phyloP scores from a whole-genome alignment of 1,139 yeast species.

The Kodamaea sp. region DNA sequence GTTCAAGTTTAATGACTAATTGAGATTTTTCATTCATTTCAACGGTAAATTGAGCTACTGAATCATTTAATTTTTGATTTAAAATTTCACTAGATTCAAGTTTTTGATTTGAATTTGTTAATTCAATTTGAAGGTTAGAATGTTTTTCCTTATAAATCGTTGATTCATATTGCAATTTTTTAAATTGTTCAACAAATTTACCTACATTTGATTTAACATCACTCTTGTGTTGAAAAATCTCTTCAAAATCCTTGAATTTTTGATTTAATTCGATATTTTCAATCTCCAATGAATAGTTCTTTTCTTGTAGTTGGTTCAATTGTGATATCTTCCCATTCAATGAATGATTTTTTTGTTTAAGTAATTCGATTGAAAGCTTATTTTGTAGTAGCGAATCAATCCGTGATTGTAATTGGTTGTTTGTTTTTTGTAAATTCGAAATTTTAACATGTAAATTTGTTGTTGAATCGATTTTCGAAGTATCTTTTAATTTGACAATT shows the following conservation, averaged over 20 bases:
- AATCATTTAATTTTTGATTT: too few species aligned
- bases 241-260: constrained; percentile 31
- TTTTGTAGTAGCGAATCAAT: constrained; percentile 31
- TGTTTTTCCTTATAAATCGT: constrained; percentile 37
- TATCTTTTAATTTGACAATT: constrained; percentile 36
- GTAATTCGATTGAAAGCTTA: constrained; percentile 37
- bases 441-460: constrained; percentile 29
- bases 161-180: constrained; percentile 36
- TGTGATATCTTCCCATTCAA: constrained; percentile 35
- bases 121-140: constrained; percentile 24
- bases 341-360: constrained; percentile 37
- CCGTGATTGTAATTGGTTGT: constrained; percentile 30
- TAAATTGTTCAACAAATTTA: constrained; percentile 32
- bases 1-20: constrained; percentile 36
- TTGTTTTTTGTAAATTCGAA: constrained; percentile 29
- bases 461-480: constrained; percentile 7
- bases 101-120: constrained; percentile 12
- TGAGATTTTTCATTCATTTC: constrained; percentile 27
- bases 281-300: constrained; percentile 49
- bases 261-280: constrained; percentile 48
- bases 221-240: constrained; percentile 15
- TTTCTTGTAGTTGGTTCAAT: constrained; percentile 44
- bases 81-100: too few species aligned
- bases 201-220: constrained; percentile 21
- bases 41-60: constrained; percentile 20